Evolutionary conservation across 2,329 filamentous ascomycete species (phyloP), one percentile per base, ranked within the genome.

Genomic region (Thielaviopsis populi): DNA sequence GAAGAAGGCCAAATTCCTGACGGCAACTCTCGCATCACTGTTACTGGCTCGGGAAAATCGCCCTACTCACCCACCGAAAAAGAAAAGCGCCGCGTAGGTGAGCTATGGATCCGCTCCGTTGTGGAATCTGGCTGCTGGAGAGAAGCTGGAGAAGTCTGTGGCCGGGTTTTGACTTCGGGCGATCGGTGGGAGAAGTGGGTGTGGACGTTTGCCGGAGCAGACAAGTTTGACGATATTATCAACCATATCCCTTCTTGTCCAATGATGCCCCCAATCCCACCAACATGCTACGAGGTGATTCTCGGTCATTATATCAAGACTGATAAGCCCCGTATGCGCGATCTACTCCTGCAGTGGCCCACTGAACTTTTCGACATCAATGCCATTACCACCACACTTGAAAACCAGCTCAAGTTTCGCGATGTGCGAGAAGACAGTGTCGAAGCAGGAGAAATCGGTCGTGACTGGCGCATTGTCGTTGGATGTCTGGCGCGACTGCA

Each of bases 161-260:
- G 87, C 15, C 90, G 86, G 70, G 91, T 96, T 0, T 78, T 99
- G 0, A 84, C 84, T 53, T 89, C 86, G 0, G 84, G 90, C 0
- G 80, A 87, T 59, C 79, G 87, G 69, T 99, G 94, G 94, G 91
- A 97, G 75, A 89, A 95, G 70, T 97, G 92, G 91, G 87, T 95
- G 4, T 95, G 88, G 83, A 86, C 83, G 0, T 99, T 99, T 74
- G 89, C 91, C 7, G 87, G 90, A 48, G 87, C 88, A 1, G 82
- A 89, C 68, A 90, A 85, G 70, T 90, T 95, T 69, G 89, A 96
- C 71, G 91, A 96, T 69, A 96, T 99, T 66, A 87, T 88, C 4
- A 81, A 87, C 42, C 85, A 87, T 70, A 88, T 99, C 37, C 94
- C 94, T 0, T 84, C 83, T 1, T 81, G 85, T 62, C 83, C 85